Conservation (phyloP, 441 rosid species). For the Arabidopsis hybrid region DNA sequence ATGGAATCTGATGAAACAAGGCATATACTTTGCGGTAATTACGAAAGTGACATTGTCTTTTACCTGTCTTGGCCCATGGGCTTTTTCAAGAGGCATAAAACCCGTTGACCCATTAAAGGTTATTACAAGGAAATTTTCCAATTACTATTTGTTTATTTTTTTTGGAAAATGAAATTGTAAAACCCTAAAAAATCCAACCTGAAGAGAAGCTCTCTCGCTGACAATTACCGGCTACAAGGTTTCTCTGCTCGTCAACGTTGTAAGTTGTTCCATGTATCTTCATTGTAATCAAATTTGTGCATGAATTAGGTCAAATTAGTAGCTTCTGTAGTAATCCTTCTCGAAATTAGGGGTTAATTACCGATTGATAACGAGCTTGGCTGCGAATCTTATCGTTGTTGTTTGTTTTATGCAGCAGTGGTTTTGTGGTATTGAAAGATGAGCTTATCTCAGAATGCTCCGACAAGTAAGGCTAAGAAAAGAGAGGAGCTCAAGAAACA, state of each 20-base stretch:
- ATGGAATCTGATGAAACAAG: not conserved
- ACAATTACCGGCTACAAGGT: conserved; percentile 22
- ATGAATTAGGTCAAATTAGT: not conserved
- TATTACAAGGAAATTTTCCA: not conserved
- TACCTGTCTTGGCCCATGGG: conserved; percentile 41
- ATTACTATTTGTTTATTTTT: conserved; percentile 4
- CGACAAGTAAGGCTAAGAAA: conserved; percentile 47
- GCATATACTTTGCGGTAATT: conserved; percentile 28
- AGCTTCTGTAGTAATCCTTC: not conserved
- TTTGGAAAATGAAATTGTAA: conserved; percentile 28
- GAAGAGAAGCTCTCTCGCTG: conserved; percentile 36
- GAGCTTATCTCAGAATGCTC: conserved; percentile 70
- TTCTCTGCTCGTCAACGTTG: conserved; percentile 30
- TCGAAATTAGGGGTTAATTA: not conserved
- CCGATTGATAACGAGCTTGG: not conserved
- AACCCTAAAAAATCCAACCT: conserved; percentile 40
- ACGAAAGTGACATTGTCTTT: conserved; percentile 26
- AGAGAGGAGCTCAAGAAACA: conserved; percentile 42
- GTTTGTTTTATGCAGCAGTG: conserved; percentile 23
- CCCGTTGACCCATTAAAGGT: conserved; percentile 37
- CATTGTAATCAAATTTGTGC: not conserved
- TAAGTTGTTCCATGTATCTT: conserved; percentile 25
- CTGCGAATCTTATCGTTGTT: conserved; percentile 23
- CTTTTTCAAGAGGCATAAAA: conserved; percentile 34
- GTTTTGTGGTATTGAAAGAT: conserved; percentile 39